These are phyloP conservation scores for Populus hybrid DNA, from an alignment of 441 rosid species.

Conservation along the genomic window DNA sequence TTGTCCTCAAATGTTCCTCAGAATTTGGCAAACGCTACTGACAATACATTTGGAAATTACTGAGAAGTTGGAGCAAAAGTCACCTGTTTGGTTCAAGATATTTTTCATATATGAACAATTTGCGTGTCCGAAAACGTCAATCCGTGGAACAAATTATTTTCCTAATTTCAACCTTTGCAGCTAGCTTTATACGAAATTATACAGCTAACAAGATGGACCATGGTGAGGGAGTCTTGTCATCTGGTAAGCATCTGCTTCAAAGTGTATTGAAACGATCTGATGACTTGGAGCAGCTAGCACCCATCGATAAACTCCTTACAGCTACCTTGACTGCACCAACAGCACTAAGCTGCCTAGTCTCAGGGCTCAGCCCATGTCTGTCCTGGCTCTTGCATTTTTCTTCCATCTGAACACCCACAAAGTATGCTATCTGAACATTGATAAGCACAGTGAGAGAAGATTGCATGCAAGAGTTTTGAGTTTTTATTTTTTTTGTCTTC, in stretches of 20 bases:
- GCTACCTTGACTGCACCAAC: constrained; percentile 89
- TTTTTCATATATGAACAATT: background rate
- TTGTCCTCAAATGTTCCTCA: background rate
- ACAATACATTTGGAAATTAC: background rate
- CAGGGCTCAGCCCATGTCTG: constrained; percentile 50
- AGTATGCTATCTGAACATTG: constrained; percentile 65
- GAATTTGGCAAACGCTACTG: background rate
- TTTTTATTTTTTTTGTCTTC: background rate
- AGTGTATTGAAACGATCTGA: constrained; percentile 17
- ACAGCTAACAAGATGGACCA: background rate
- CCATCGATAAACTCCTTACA: constrained; percentile 66
- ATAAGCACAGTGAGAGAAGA: constrained; percentile 9
- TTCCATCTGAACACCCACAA: constrained; percentile 74
- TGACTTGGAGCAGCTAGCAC: constrained; percentile 47
- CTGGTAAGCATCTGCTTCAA: constrained; percentile 12
- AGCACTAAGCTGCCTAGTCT: constrained; percentile 66
- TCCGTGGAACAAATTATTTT: background rate
- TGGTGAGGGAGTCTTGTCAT: background rate
- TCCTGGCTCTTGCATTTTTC: constrained; percentile 41
- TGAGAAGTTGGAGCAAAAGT: background rate
- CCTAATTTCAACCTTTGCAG: background rate
- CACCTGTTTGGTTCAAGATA: background rate
- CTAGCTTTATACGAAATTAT: too few species aligned
- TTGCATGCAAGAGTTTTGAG: background rate
- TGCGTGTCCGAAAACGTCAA: background rate